Base-by-base conservation (phyloP, 1,284 basidiomycete genomes). In the Sphagnurus paluster region DNA sequence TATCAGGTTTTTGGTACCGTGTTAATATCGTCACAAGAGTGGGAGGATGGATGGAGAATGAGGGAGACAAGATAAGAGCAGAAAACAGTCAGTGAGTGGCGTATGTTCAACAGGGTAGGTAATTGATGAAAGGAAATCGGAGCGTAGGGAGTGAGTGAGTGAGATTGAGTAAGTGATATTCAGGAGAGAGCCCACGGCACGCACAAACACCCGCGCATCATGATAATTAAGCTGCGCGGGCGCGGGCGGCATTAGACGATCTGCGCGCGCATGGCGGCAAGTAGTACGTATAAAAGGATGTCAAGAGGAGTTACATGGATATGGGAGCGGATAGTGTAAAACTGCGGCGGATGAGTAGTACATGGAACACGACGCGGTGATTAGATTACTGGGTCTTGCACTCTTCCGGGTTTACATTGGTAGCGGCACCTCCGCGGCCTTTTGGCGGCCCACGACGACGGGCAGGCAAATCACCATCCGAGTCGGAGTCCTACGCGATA, bases 381-480 rank as follows among this genome's bases (percentile, higher is more conserved):
- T 13, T n/a, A 19, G 13, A 53, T 53, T 35, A 92, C 82, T 92
- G 89, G 63, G 90, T 84, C 74, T 90, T 90, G 78, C 90, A 92
- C 64, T 92, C 90, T 60, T 89, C 83, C 1, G 87, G 79, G 63
- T 90, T 85, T 43, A 80, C 74, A 46, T 72, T 75, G 38, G 66
- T 70, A 32, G 65, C 65, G 25, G 53, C 60, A 29, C 67, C 74
- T 34, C 71, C 76, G 50, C 77, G 74, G 49, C 76, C 74, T 63
- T 80, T 82, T 50, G 76, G 71, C 51, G 76, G 76, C 21, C 69
- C 79, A 42, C 80, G 80, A 52, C 79, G 74, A 61, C 76, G 75
- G 40, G 72, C 69, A 9, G 79, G 77, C 37, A 73, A 62, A n/a
- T 83, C 81, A 9, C 70, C 77, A 17, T 85, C 84, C 10, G 73